Evolutionary conservation across 2,329 filamentous ascomycete species (phyloP).

Genomic region (Monosporascus sp.): DNA sequence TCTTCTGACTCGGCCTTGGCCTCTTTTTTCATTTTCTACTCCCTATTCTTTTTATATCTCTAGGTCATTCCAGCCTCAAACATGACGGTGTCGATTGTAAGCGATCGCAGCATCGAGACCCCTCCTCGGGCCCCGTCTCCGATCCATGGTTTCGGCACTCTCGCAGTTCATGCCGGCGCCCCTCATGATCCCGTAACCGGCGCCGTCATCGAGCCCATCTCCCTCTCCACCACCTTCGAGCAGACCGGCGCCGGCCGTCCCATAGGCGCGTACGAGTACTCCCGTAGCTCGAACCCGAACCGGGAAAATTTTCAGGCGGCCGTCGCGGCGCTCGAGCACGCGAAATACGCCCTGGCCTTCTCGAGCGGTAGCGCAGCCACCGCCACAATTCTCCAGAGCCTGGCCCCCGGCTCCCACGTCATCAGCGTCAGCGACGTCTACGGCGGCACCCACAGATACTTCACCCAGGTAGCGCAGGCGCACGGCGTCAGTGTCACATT

Average conservation of each 20-base stretch:
- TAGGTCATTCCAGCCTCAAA: neutral
- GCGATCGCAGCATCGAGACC: conserved; percentile 55
- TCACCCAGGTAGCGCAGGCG: conserved; percentile 92
- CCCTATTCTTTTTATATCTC: neutral
- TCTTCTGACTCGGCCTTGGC: neutral
- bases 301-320: conserved; percentile 89
- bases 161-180: conserved; percentile 89
- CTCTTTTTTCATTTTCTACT: neutral
- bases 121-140: conserved; percentile 69
- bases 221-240: conserved; percentile 93
- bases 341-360: conserved; percentile 88
- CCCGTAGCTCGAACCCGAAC: conserved; percentile 89
- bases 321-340: conserved; percentile 87
- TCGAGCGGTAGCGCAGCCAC: conserved; percentile 92
- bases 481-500: conserved; percentile 95
- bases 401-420: conserved; percentile 87
- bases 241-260: conserved; percentile 84
- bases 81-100: conserved; percentile 20
- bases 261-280: conserved; percentile 88
- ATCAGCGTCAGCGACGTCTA: conserved; percentile 97
- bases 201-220: conserved; percentile 94
- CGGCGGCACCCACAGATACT: conserved; percentile 96
- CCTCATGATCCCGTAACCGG: conserved; percentile 88
- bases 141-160: conserved; percentile 78
- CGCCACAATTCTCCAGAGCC: conserved; percentile 84